Evolutionary conservation across 2,329 filamentous ascomycete species (phyloP), one percentile per base, ranked within the genome.

Genomic region (Aspergillus nomiae): DNA sequence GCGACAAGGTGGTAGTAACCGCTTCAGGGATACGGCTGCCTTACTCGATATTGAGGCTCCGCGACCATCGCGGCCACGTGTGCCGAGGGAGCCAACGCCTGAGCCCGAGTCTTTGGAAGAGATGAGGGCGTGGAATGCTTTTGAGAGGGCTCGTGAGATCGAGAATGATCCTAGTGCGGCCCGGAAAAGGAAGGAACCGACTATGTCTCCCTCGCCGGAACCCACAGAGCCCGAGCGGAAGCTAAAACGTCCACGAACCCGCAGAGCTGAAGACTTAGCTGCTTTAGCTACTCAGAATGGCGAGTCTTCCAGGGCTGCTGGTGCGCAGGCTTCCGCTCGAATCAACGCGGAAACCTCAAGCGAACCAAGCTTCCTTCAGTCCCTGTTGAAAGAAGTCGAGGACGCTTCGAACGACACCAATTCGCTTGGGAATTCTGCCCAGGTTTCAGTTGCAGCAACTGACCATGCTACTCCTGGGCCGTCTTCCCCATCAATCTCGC

Each of bases 351-450:
- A 81, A 63, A 66, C 70, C 32, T 76, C 81, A 45, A 84, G 82
- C 32, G 86, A 85, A 9, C 91, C 92, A 9, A 94, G 92, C 7
- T 94, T 98, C 73, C 83, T 98, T 9, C 92, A 92, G 28, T 94
- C 92, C 0, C 82, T 98, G 8, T 81, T 98, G 56, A 92, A 91
- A 74, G 94, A 98, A 76, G 92, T 98, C 1, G 93, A 96, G 73
- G 84, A 81, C 45, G 82, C 79, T 63, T 74, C 77, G 53, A 69
- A 71, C 60, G 66, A 74, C 61, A 69, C 70, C 24, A 70, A 69
- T 46, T 71, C 75, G 10, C 68, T 71, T 66, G 73, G 72, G 26
- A 73, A 70, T 21, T 74, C 79, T 10, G 70, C 68, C 51, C 69
- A 73, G 10, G 66, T 72, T 55, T 75, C 73, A 65, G 86, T 71